A percentile compares a stretch with the other conserved stretches of the same genome.
Evolutionary conservation across 176 grass and related monocot species (phyloP).

Genomic region (Luzula sylvatica): DNA sequence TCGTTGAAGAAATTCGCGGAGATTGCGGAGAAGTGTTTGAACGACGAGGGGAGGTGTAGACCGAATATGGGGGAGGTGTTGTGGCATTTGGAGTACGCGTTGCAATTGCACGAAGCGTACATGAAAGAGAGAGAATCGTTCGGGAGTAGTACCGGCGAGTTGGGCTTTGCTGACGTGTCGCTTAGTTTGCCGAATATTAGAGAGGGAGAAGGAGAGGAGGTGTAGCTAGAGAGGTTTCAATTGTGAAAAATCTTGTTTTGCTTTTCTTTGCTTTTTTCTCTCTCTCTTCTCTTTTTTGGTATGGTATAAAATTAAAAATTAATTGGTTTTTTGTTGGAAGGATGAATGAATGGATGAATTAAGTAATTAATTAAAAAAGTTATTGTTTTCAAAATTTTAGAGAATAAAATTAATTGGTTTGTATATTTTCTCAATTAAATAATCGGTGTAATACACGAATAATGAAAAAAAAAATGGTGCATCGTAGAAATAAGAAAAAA

Average conservation of each 20-base stretch:
- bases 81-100: conserved; percentile 90
- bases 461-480: no score
- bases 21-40: conserved; percentile 84
- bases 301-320: conserved; percentile 2
- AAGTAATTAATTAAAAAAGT: no score
- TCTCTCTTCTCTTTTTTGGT: conserved; percentile 6
- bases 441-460: no score
- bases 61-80: conserved; percentile 82
- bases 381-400: no score
- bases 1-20: conserved; percentile 92
- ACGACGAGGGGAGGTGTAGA: conserved; percentile 73
- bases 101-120: conserved; percentile 86
- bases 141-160: conserved; percentile 41
- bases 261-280: not conserved
- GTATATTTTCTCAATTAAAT: no score
- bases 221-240: conserved; percentile 14
- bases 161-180: conserved; percentile 58
- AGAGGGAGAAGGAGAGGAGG: conserved; percentile 60
- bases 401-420: no score
- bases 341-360: not conserved
- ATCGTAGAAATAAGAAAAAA: no score
- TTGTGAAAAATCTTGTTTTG: not conserved
- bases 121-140: conserved; percentile 71
- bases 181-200: conserved; percentile 58
- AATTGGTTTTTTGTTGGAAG: not conserved